Base-by-base conservation (phyloP, 2,329 filamentous ascomycete species). In the Plectosphaerella cucumerina region DNA sequence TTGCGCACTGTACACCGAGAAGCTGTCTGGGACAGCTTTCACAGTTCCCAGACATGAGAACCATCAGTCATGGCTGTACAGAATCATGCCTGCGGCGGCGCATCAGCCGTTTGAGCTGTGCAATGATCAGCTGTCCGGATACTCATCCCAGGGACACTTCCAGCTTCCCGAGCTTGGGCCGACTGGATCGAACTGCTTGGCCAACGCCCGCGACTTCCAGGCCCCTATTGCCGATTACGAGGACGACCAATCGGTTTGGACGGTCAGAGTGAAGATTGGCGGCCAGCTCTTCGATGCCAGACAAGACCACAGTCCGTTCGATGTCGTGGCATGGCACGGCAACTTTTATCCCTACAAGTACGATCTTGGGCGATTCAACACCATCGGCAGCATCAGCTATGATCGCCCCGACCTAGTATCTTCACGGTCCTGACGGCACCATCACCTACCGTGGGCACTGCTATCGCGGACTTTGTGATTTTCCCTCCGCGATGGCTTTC, bases 291-390 rank as follows among this genome's bases (percentile, higher is more conserved):
- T 85, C 63, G 68, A 71, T 9, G 77, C 79, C 14, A 73, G 66
- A 33, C 83, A 86, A 62, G 66, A 73, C 10, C 84, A 86, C 60
- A 81, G 77, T 0, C 84, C 84, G 0, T 87, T 85, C 60, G 83
- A 87, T 57, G 75, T 86, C 3, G 82, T 87, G 15, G 82, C 81
- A 18, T 86, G 83, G 82, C 82, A 86, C 58, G 84, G 84, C 18
- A 80, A 78, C 52, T 86, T 86, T 64, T 80, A 81, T 50, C 84
- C 84, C 0, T 86, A 82, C 71, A 86, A 86, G 62, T 87, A 87
- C 64, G 83, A 86, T 56, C 70, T 87, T 0, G 81, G 80, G 37
- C 79, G 81, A 23, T 86, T 86, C 68, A 82, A 79, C 60, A 77
- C 77, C 44, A 80, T 86, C 26, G 83, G 83, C 5, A 78, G 72